These are phyloP conservation scores for Stagonosporopsis chrysanthemi DNA, from an alignment of 2,329 filamentous ascomycete species.

Conservation along the genomic window DNA sequence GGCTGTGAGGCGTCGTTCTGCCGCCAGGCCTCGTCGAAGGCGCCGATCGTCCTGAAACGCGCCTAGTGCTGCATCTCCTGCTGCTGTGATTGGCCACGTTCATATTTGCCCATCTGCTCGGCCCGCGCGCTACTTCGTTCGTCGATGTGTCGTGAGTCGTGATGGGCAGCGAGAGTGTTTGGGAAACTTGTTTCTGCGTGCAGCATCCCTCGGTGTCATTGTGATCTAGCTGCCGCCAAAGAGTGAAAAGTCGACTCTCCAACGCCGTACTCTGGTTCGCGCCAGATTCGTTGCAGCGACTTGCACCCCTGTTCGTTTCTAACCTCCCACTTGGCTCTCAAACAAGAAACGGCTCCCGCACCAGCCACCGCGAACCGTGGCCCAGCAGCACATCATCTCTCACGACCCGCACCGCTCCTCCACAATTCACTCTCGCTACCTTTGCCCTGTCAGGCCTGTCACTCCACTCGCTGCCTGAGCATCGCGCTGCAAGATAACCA, in stretches of 20 bases:
- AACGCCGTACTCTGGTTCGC: conserved; percentile 14
- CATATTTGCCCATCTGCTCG: conserved; percentile 8
- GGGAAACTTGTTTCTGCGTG: not conserved
- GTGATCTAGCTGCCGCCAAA: not conserved
- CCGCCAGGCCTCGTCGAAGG: conserved; percentile 9
- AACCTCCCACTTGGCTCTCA: conserved; percentile 22
- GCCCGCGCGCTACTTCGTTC: conserved; percentile 10
- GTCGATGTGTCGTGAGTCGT: conserved; percentile 12
- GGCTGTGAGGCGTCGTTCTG: conserved; percentile 11
- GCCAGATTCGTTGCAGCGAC: conserved; percentile 29
- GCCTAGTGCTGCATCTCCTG: conserved; percentile 12
- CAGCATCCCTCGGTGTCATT: not conserved
- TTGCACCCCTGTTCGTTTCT: conserved; percentile 24
- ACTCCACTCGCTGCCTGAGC: conserved; percentile 24
- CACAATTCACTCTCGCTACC: conserved; percentile 24
- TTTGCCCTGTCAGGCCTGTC: conserved; percentile 22
- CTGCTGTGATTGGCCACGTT: conserved; percentile 2
- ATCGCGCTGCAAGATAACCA: conserved; percentile 8
- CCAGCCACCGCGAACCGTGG: conserved; percentile 13
- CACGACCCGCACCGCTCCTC: conserved; percentile 25
- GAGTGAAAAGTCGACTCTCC: not conserved
- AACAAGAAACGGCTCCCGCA: conserved; percentile 17
- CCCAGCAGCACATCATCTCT: conserved; percentile 32
- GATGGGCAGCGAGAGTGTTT: not conserved
- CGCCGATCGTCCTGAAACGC: conserved; percentile 18